Evolutionary conservation across 208 protist genomes (phyloP), one percentile per base, ranked within the genome.

Genomic region (Naegleria lovaniensis): DNA sequence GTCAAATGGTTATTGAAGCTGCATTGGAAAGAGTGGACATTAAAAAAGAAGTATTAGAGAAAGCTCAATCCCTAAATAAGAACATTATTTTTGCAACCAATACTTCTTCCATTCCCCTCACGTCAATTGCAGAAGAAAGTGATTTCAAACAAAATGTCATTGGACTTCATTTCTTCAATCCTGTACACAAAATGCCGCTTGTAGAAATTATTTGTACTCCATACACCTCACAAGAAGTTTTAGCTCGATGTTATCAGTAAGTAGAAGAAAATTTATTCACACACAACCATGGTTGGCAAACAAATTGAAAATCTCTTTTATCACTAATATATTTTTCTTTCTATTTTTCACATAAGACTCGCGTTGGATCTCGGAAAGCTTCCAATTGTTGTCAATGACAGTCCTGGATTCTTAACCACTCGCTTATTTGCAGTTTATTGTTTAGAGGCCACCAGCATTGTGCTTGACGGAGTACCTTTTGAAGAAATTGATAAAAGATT

Each of bases 91-190:
- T 98, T 91, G 96, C 96, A 13, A 96, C 96, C 58, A 98, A 98
- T 93, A 98, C 97, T n/a, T 97, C 96, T 3, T 97, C 97, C 36
- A 93, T 98, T n/a, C 95, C 96, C 87, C 94, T 98, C 76, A 94
- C 93, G 6, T 94, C 97, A 91, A 94, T 98, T 92, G 95, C 96
- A 91, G 92, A 90, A 15, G 95, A 93, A 41, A 93, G 94, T 52
- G 94, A 94, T 90, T 94, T 93, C 90, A 95, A 96, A 43, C 87
- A 95, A 90, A 94, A 95, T 90, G 95, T 98, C 90, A 94, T 98
- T 90, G 97, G 97, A 91, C 97, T 98, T 96, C 97, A 98, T 93
- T 98, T 97, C 92, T 98, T 98, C 94, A 97, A 97, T 92, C 97
- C 97, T 15, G 97, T 98, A 5, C 89, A 94, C 33, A 97, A 97